Evolutionary conservation across 1,284 basidiomycete genomes (phyloP).

Genomic region (Moniliophthora roreri): DNA sequence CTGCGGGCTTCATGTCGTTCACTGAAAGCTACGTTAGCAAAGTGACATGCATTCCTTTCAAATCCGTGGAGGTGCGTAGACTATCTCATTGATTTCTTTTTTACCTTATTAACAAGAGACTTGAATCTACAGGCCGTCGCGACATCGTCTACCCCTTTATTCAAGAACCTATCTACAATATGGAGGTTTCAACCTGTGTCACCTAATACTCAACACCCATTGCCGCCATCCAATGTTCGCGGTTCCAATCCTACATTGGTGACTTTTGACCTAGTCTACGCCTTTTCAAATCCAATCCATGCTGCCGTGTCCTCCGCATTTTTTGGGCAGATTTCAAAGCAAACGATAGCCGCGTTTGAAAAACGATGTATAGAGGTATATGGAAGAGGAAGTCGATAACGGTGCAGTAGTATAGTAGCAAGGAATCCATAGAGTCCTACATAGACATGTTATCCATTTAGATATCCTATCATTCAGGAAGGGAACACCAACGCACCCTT

Average conservation of each 20-base stretch:
- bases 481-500: neutral
- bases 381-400: conserved; percentile 34
- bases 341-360: conserved; percentile 94
- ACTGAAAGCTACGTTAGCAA: conserved; percentile 86
- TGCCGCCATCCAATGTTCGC: conserved; percentile 34
- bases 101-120: neutral
- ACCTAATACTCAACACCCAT: conserved; percentile 39
- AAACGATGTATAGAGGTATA: conserved; percentile 75
- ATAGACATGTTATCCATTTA: too few species aligned
- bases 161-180: conserved; percentile 80
- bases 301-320: conserved; percentile 80
- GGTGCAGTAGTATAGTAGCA: neutral
- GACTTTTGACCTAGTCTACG: conserved; percentile 80
- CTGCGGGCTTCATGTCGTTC: conserved; percentile 87
- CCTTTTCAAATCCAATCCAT: conserved; percentile 87
- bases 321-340: conserved; percentile 82
- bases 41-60: conserved; percentile 77
- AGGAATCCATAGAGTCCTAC: too few species aligned
- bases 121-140: conserved; percentile 60
- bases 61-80: conserved; percentile 77
- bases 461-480: too few species aligned
- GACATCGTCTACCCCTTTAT: conserved; percentile 81
- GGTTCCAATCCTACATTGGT: conserved; percentile 54
- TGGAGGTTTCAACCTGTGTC: conserved; percentile 72
- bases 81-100: conserved; percentile 15